phyloP scores from a whole-genome alignment of 2,329 filamentous ascomycete genomes.

The Colletotrichum musae region DNA sequence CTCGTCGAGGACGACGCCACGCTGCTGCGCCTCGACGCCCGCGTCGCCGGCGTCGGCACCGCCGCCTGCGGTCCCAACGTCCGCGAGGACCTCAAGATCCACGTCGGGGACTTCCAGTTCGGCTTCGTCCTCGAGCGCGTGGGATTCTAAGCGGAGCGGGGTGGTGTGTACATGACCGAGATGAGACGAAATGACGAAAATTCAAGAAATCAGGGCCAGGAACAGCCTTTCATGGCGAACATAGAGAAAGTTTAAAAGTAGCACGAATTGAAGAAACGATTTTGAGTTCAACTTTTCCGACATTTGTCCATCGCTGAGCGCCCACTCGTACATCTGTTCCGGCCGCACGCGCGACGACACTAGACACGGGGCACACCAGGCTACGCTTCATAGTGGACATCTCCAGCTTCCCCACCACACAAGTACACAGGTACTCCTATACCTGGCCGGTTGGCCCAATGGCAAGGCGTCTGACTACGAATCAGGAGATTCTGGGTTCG shows the following conservation, averaged over 20 bases:
- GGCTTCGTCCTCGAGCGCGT: slow-evolving; percentile 56
- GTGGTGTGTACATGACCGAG: neutral
- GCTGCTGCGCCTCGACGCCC: slow-evolving; percentile 59
- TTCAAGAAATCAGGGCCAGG: neutral
- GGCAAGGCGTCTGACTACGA: slow-evolving; percentile 62
- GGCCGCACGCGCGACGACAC: no score
- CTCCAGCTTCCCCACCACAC: neutral
- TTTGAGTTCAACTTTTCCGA: neutral
- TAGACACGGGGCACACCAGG: no score
- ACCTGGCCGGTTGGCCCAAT: slow-evolving; percentile 51
- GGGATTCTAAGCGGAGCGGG: slow-evolving; percentile 33
- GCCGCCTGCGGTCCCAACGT: slow-evolving; percentile 65
- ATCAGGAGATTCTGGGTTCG: slow-evolving; percentile 42
- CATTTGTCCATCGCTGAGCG: no score
- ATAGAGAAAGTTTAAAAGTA: neutral
- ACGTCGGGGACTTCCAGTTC: slow-evolving; percentile 57
- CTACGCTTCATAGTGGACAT: neutral
- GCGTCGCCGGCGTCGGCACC: slow-evolving; percentile 65
- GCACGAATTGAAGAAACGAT: neutral
- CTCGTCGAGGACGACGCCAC: slow-evolving; percentile 65
- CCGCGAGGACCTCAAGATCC: slow-evolving; percentile 60
- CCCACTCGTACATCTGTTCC: no score
- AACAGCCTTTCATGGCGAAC: no score
- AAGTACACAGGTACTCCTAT: fast-evolving
- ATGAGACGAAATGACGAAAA: neutral